Base-by-base conservation (phyloP, 257 asterid genomes). In the Henckelia pumila region DNA sequence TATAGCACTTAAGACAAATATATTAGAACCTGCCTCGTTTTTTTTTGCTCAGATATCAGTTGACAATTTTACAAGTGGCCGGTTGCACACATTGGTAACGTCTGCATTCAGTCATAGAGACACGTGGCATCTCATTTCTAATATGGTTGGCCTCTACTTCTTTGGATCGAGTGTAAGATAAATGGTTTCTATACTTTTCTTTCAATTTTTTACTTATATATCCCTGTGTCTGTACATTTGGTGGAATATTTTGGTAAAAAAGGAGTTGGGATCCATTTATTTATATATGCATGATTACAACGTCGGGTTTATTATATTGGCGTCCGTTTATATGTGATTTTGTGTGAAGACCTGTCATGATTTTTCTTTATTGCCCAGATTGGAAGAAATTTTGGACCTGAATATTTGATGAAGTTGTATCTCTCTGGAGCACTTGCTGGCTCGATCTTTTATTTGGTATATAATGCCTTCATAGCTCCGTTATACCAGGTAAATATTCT, bases 121-220 rank as follows among this genome's bases (percentile, higher is more conserved):
- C 24, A 8, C 56, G 32, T 57, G 76, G 73, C 97, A 93, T 81
- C 80, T 93, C 32, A 35, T 81, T 29, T 62, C 83, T 20, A 93
- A 93, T 74, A 90, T 93, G 96, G 19, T 88, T 20, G 97, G 95
- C 47, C 89, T 93, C 75, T 90, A 85, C 83, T 86, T 88, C 74
- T 89, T 90, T 56, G 99, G 99, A 65, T 68, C 56, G 66, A 85
- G 88, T 68, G 99, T 93, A 87, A 90, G 95, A 70, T 78, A 70
- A 52, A 59, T 72, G 25, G 11, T 14, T 66, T 66, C 30, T 66
- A 7, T 11, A 30, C 47, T 19, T 62, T 59, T 13, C 30, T 58
- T 69, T 25, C 66, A 29, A 17, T 29, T 26, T 63, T 17, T 20
- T 64, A 53, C 59, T 70, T 21, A 11, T 16, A 40, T 63, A 49